phyloP scores from a whole-genome alignment of 345 rosid genomes.

The Populus tremula region DNA sequence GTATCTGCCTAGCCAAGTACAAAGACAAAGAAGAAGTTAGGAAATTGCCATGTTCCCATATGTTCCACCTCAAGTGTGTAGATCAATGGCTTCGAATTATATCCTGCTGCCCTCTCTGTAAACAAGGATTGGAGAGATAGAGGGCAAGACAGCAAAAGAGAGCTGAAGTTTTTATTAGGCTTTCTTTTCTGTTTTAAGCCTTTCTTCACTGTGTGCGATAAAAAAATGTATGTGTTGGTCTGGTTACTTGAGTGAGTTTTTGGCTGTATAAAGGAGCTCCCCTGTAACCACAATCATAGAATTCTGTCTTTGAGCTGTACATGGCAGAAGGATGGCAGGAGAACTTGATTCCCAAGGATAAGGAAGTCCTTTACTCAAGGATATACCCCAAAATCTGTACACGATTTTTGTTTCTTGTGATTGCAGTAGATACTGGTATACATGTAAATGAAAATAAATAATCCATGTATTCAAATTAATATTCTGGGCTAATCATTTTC shows the following conservation, averaged over 20 bases:
- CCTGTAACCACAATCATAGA: not conserved
- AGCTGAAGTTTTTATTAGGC: not conserved
- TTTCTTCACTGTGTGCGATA: not conserved
- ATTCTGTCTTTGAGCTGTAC: not conserved
- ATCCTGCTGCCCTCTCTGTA: conserved; percentile 96
- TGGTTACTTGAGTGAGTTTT: not conserved
- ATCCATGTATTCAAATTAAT: too few species aligned
- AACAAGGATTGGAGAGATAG: conserved; percentile 76
- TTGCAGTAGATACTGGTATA: too few species aligned
- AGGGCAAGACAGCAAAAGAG: not conserved
- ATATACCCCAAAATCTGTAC: not conserved
- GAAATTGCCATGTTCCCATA: conserved; percentile 82
- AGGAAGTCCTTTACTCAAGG: not conserved
- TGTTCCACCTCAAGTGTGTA: conserved; percentile 85
- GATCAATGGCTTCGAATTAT: conserved; percentile 97
- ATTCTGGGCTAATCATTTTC: too few species aligned
- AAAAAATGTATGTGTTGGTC: not conserved
- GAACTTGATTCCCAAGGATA: not conserved
- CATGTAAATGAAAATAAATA: too few species aligned
- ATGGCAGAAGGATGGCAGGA: not conserved
- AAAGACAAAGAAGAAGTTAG: conserved; percentile 88
- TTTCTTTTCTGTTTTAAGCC: not conserved
- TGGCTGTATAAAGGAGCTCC: not conserved
- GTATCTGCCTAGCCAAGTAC: conserved; percentile 83
- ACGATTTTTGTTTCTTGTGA: too few species aligned